A percentile compares a stretch with the other conserved stretches of the same genome.
These are phyloP conservation scores for Nepenthes gracilis DNA, from an alignment of 148 eudicot species.

Conservation along the genomic window DNA sequence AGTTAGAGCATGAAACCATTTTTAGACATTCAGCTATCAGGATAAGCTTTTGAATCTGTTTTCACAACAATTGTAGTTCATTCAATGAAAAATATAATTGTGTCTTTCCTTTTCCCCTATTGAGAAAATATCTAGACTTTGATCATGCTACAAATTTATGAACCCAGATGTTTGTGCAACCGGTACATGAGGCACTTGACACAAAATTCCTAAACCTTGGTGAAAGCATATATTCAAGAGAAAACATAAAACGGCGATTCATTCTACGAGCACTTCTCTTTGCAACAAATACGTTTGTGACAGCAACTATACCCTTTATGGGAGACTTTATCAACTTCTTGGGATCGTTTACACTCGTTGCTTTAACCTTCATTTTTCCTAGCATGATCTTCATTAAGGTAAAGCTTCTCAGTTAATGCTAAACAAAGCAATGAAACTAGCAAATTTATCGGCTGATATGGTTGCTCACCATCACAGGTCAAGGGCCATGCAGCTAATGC, in stretches of 20 bases:
- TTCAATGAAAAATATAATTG: too few relatives aligned
- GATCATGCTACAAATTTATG: too few relatives aligned
- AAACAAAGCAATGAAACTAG: too few relatives aligned
- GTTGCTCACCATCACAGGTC: conserved; percentile 4
- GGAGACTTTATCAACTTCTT: conserved; percentile 18
- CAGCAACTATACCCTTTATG: conserved; percentile 23
- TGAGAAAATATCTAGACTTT: too few relatives aligned
- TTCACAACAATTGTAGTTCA: too few relatives aligned
- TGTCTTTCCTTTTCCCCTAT: too few relatives aligned
- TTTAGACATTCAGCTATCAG: too few relatives aligned
- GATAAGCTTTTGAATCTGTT: too few relatives aligned
- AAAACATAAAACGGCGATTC: conserved; percentile 14
- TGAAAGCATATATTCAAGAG: neutral
- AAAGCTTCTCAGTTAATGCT: neutral
- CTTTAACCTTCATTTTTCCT: conserved; percentile 6
- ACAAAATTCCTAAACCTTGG: conserved; percentile 12
- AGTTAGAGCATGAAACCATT: too few relatives aligned
- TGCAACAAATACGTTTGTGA: conserved; percentile 11
- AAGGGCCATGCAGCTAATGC: conserved; percentile 10
- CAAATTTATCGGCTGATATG: conserved; percentile 11
- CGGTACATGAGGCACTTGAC: conserved; percentile 16
- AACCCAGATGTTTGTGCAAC: neutral
- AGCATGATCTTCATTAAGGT: conserved; percentile 17
- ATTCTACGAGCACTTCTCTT: conserved; percentile 14
- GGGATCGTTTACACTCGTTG: conserved; percentile 18